phyloP scores from a whole-genome alignment of 352 stramenopile genomes.

The Blastocystis sp. region DNA sequence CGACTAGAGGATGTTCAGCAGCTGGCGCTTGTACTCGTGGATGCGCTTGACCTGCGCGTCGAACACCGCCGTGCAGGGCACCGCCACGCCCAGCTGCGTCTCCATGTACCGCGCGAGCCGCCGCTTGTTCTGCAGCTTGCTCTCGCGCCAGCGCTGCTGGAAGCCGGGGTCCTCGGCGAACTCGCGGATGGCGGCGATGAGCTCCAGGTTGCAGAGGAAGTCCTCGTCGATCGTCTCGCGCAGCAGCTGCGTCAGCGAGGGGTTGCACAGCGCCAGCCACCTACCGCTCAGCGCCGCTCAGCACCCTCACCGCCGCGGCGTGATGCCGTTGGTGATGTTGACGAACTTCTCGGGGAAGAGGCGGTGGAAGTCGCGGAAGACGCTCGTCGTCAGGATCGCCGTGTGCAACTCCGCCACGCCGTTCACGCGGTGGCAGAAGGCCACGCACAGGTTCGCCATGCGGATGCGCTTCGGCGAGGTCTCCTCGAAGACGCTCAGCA shows the following conservation, averaged over 20 bases:
- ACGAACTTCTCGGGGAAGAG: conserved; percentile 73
- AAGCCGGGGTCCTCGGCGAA: conserved; percentile 70
- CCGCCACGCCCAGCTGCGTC: conserved; percentile 33
- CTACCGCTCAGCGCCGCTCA: neutral
- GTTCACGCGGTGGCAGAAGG: conserved; percentile 72
- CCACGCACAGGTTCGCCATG: conserved; percentile 72
- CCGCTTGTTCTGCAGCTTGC: conserved; percentile 71
- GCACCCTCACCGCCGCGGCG: conserved; percentile 46
- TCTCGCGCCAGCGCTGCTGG: conserved; percentile 58
- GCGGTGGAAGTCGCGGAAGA: conserved; percentile 72
- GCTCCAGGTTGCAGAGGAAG: conserved; percentile 70
- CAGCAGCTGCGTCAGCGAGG: conserved; percentile 68
- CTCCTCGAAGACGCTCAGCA: conserved; percentile 73
- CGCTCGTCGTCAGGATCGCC: conserved; percentile 66
- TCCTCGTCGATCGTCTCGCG: conserved; percentile 59
- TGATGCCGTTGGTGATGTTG: conserved; percentile 74
- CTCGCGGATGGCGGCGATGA: conserved; percentile 59
- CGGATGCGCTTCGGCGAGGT: conserved; percentile 69
- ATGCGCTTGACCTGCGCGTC: conserved; percentile 73
- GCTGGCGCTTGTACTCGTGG: conserved; percentile 73
- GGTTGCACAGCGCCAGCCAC: conserved; percentile 72
- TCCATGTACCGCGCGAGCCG: conserved; percentile 59
- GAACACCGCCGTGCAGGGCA: conserved; percentile 64
- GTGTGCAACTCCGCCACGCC: conserved; percentile 73
- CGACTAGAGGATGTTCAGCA: conserved; percentile 71